These are phyloP conservation scores for Verticillium nubilum DNA, from an alignment of 2,329 filamentous ascomycete species.

Conservation along the genomic window DNA sequence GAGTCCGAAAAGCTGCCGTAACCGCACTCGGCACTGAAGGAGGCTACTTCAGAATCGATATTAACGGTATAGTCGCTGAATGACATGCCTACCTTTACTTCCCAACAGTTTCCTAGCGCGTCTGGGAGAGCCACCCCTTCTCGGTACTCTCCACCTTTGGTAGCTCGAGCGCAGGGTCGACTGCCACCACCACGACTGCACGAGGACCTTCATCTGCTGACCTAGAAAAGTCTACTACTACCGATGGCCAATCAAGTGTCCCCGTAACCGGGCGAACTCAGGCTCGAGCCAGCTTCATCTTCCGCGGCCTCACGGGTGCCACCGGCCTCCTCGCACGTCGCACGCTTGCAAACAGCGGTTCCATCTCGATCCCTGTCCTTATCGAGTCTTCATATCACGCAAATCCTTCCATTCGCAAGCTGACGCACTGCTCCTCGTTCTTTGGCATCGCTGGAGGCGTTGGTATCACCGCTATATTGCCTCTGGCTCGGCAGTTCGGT, in stretches of 20 bases:
- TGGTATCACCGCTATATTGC: constrained; percentile 23
- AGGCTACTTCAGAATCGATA: constrained; percentile 25
- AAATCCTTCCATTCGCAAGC: constrained; percentile 9
- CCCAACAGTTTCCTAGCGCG: constrained; percentile 25
- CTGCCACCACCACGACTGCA: not conserved
- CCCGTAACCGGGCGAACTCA: too few species aligned
- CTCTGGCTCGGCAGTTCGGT: constrained; percentile 14
- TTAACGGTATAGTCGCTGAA: constrained; percentile 15
- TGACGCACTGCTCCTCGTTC: constrained; percentile 17
- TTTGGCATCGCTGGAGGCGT: constrained; percentile 27
- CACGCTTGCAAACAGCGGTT: not conserved
- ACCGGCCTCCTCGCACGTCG: constrained; percentile 13
- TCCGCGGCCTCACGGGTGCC: constrained; percentile 17
- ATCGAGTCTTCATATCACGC: constrained; percentile 22
- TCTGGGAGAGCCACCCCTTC: constrained; percentile 32
- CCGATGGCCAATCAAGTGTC: too few species aligned
- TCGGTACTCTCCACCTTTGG: constrained; percentile 16
- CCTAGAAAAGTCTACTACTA: too few species aligned
- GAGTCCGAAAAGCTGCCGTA: constrained; percentile 16
- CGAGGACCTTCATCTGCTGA: not conserved
- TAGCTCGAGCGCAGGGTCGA: not conserved
- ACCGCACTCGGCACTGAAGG: constrained; percentile 17
- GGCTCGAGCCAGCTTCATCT: constrained; percentile 14
- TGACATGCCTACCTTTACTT: constrained; percentile 29
- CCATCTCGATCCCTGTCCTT: constrained; percentile 15